Evolutionary conservation across 331 rosid genomes (phyloP).

Genomic region (Spiraea crenata): DNA sequence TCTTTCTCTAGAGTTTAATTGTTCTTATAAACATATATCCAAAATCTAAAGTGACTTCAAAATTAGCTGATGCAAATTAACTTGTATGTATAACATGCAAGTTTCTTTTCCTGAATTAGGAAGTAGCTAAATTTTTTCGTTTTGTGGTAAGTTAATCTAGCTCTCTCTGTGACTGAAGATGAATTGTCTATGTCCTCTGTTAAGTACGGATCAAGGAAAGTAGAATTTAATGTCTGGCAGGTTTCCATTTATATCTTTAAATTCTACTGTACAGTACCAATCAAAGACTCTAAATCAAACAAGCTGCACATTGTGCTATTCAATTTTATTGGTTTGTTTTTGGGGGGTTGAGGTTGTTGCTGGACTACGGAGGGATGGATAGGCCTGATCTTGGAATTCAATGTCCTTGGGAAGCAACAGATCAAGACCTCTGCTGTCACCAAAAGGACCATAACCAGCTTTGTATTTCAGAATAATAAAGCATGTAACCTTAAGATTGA

Average conservation of each 20-base stretch:
- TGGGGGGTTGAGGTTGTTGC: background rate
- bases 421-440: background rate
- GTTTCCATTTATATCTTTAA: too few species aligned
- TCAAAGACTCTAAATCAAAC: too few species aligned
- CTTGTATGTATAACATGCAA: too few species aligned
- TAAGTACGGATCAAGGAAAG: background rate
- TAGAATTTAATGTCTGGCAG: too few species aligned
- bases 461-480: too few species aligned
- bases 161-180: background rate
- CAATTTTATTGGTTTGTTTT: background rate
- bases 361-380: background rate
- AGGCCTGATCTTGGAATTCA: background rate
- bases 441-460: background rate
- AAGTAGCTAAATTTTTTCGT: background rate
- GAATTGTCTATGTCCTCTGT: conserved; percentile 9
- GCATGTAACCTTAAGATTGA: too few species aligned
- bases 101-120: background rate
- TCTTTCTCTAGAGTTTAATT: too few species aligned
- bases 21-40: too few species aligned
- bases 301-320: background rate
- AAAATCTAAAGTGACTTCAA: too few species aligned
- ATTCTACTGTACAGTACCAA: too few species aligned
- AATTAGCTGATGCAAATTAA: too few species aligned
- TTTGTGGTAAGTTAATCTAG: background rate
- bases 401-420: conserved; percentile 1